A percentile compares a stretch with the other conserved stretches of the same genome.
Conservation (phyloP, 208 protist genomes). For the Polymyxa betae region DNA sequence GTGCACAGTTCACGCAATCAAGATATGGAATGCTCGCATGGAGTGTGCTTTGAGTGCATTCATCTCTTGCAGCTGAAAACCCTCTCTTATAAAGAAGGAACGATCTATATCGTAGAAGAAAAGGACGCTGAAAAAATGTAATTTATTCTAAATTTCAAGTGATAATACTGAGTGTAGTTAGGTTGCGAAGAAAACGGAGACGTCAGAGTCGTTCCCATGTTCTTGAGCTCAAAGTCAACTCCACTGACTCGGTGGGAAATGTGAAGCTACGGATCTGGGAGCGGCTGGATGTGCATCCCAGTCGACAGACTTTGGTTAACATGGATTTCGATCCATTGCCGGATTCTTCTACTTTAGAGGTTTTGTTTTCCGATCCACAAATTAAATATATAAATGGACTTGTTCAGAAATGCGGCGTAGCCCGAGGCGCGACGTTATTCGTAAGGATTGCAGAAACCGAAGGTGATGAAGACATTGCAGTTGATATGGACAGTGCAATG, state of each 20-base stretch:
- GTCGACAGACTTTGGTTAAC: not conserved
- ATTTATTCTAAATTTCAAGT: not conserved
- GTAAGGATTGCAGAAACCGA: not conserved
- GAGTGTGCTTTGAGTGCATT: not conserved
- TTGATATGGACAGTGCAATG: not conserved
- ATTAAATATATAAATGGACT: not conserved
- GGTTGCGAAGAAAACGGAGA: not conserved
- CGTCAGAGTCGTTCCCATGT: not conserved
- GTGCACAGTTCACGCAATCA: not conserved
- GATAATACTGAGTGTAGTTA: not conserved
- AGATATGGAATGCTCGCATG: not conserved
- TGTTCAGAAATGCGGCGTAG: not conserved
- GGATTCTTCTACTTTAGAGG: not conserved
- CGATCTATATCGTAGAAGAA: not conserved
- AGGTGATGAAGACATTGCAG: not conserved
- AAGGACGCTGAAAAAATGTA: not conserved
- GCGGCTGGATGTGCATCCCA: conserved; percentile 7
- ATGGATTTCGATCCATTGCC: not conserved
- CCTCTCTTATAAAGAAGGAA: not conserved
- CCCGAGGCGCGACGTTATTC: not conserved
- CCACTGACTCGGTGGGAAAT: not conserved
- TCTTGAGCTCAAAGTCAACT: conserved; percentile 17
- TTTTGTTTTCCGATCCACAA: not conserved
- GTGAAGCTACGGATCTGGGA: not conserved
- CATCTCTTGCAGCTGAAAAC: not conserved